Conservation (phyloP, 2,329 filamentous ascomycete species). For the Cordyceps sp. region DNA sequence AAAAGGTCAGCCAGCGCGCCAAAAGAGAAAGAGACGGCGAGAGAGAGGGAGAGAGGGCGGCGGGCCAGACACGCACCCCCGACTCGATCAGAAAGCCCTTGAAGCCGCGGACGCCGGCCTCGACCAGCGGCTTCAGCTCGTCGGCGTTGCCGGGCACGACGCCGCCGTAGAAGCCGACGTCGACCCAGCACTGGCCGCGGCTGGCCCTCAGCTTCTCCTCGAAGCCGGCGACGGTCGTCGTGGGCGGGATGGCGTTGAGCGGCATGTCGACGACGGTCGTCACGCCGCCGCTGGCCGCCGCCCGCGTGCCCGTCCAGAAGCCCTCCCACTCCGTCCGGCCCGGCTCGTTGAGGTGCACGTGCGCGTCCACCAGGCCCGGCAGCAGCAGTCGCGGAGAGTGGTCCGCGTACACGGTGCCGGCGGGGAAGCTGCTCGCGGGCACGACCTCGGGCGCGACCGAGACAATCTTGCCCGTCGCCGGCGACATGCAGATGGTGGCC, state of each 20-base stretch:
- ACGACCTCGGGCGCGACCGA: constrained; percentile 58
- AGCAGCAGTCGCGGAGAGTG: constrained; percentile 73
- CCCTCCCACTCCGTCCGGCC: constrained; percentile 97
- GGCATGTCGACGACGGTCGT: constrained; percentile 98
- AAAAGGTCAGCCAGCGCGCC: too few species aligned
- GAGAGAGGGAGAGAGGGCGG: background rate
- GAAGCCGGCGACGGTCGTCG: constrained; percentile 71
- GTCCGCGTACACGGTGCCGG: constrained; percentile 59
- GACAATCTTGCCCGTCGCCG: constrained; percentile 67
- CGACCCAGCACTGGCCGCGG: constrained; percentile 84
- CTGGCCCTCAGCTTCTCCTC: constrained; percentile 76
- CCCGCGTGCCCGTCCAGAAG: constrained; percentile 85
- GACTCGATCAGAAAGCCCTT: constrained; percentile 97
- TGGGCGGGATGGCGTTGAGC: constrained; percentile 89
- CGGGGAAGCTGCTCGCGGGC: constrained; percentile 58
- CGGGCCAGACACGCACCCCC: constrained; percentile 43
- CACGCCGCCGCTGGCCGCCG: constrained; percentile 87
- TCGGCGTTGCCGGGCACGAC: constrained; percentile 77
- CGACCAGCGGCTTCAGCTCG: constrained; percentile 65
- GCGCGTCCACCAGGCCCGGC: constrained; percentile 86
- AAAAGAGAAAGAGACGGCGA: too few species aligned
- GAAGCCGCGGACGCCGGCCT: constrained; percentile 81
- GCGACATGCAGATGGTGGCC: constrained; percentile 69
- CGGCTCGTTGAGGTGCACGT: constrained; percentile 95
- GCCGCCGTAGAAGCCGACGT: constrained; percentile 96